A percentile compares a stretch with the other conserved stretches of the same genome.
phyloP scores from a whole-genome alignment of 2,329 filamentous ascomycete species.

The Penicillium sp. region DNA sequence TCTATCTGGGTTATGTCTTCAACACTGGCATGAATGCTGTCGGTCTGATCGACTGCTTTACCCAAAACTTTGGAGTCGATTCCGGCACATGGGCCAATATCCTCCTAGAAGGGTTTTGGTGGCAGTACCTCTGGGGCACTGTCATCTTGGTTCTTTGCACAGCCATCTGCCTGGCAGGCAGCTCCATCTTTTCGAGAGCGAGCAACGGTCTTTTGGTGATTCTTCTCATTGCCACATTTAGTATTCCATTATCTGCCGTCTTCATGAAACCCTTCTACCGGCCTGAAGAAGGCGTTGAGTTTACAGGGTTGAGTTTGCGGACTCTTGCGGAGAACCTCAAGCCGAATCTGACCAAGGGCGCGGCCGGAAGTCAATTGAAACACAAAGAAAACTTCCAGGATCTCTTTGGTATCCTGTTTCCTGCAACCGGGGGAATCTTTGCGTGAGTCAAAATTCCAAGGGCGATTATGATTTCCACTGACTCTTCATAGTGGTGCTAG shows the following conservation, averaged over 20 bases:
- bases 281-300: slow-evolving; percentile 62
- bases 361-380: slow-evolving; percentile 59
- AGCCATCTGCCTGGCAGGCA: slow-evolving; percentile 72
- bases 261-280: slow-evolving; percentile 66
- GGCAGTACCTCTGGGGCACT: slow-evolving; percentile 72
- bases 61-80: slow-evolving; percentile 65
- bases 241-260: slow-evolving; percentile 76
- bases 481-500: slow-evolving; percentile 62
- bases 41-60: slow-evolving; percentile 77
- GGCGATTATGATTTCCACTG: slow-evolving; percentile 19
- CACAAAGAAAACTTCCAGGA: slow-evolving; percentile 71
- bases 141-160: slow-evolving; percentile 69
- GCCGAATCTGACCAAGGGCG: slow-evolving; percentile 62
- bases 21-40: slow-evolving; percentile 87
- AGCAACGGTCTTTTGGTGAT: slow-evolving; percentile 73
- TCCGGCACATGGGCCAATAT: slow-evolving; percentile 57
- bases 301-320: slow-evolving; percentile 69
- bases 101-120: slow-evolving; percentile 71
- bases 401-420: slow-evolving; percentile 82
- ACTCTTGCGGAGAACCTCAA: slow-evolving; percentile 73
- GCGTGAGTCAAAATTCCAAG: slow-evolving; percentile 41
- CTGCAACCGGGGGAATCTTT: slow-evolving; percentile 62
- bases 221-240: slow-evolving; percentile 69
- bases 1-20: slow-evolving; percentile 85
- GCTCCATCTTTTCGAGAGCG: slow-evolving; percentile 73